phyloP scores from a whole-genome alignment of 2,329 filamentous ascomycete species.

The Epichloe glyceriae region DNA sequence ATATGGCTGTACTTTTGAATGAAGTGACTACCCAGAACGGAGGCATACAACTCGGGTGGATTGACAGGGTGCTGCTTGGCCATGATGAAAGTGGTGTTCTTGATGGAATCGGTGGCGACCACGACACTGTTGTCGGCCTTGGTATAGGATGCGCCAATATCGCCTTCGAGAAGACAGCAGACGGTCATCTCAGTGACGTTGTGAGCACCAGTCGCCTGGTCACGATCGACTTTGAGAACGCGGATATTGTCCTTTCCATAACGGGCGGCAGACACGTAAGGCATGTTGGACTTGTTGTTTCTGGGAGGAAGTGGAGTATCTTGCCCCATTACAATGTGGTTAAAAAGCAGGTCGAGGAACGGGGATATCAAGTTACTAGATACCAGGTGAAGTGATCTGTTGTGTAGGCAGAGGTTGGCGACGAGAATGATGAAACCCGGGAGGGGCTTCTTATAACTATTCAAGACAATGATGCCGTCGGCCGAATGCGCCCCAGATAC shows the following conservation, averaged over 20 bases:
- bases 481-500: background rate
- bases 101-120: conserved; percentile 94
- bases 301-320: background rate
- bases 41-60: conserved; percentile 84
- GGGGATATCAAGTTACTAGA: no score
- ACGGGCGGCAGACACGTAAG: conserved; percentile 49
- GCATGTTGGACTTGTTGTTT: conserved; percentile 27
- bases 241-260: conserved; percentile 98
- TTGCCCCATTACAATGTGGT: background rate
- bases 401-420: no score
- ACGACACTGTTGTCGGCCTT: conserved; percentile 87
- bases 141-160: conserved; percentile 85
- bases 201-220: conserved; percentile 64
- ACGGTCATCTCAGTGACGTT: conserved; percentile 92
- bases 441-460: background rate
- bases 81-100: conserved; percentile 92
- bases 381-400: no score
- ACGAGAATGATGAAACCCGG: no score
- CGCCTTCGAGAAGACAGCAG: conserved; percentile 81
- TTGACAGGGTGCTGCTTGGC: conserved; percentile 88
- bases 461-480: background rate
- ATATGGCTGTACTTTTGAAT: conserved; percentile 81
- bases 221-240: conserved; percentile 83
- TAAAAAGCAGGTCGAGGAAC: no score
- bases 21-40: conserved; percentile 79